Conservation (phyloP, 177 flowering plant genomes). For the Vitis hybrid region DNA sequence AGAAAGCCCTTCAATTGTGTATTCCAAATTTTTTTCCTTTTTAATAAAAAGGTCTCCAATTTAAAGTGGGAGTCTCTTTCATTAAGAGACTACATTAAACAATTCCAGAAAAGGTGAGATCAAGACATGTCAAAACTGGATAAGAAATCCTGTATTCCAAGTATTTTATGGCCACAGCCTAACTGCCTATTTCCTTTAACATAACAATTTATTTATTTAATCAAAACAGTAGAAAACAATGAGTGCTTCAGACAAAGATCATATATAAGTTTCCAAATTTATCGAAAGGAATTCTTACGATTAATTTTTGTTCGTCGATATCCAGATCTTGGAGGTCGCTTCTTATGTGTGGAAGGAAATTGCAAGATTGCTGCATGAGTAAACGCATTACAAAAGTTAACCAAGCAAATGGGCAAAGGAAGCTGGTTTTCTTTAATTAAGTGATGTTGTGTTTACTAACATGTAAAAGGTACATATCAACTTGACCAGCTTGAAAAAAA, state of each 20-base stretch:
- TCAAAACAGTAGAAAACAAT: neutral
- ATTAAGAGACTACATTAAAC: neutral
- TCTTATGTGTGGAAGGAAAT: conserved; percentile 73
- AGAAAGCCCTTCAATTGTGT: neutral
- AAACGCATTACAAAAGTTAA: conserved; percentile 8
- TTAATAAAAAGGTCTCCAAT: neutral
- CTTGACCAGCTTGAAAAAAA: no score
- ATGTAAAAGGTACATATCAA: no score
- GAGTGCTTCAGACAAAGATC: neutral
- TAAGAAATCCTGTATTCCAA: neutral
- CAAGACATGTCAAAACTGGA: neutral
- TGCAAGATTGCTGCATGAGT: conserved; percentile 83
- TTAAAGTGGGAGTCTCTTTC: neutral
- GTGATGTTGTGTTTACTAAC: no score
- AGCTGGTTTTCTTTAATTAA: no score
- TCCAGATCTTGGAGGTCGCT: conserved; percentile 73
- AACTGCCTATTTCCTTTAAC: no score
- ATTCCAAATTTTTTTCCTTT: neutral
- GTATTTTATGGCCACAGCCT: no score
- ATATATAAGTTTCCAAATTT: neutral
- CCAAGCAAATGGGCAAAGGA: neutral
- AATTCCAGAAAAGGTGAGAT: neutral
- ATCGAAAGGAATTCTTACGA: conserved; percentile 49
- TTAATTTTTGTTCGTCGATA: conserved; percentile 75
- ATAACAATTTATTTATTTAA: no score